Evolutionary conservation across 441 rosid species (phyloP), one percentile per base, ranked within the genome.

Genomic region (Pelargonium australe): DNA sequence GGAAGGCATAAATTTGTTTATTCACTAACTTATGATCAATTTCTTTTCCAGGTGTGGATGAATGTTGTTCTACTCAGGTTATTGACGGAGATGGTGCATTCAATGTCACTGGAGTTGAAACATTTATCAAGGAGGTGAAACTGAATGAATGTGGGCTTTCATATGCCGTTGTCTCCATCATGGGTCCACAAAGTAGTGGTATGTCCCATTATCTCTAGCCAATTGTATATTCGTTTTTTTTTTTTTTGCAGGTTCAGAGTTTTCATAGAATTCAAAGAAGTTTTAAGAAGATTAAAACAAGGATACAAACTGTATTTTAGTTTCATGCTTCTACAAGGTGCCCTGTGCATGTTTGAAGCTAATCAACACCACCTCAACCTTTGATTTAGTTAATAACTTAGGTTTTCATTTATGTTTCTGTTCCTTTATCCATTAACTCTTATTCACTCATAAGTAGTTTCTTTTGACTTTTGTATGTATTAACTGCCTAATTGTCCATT

Each of bases 121-220:
- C 67, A 70, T 88, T 96, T 66, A 91, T 89, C 80, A 89, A 85
- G 82, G 93, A 87, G 70, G 81, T 87, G 68, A 88, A 81, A 57
- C 75, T 96, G 77, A 83, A 71, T 31, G 96, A 91, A 68, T 89
- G 96, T 64, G 99, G 99, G 49, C 80, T 96, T 68, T 96, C 99
- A 2, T 96, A 96, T 70, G 99, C 99, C 5, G 82, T 93, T 40
- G 99, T 91, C 76, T 87, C 99, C 58, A 96, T 96, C 76, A 93
- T 96, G 99, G 98, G 99, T 70, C 99, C 99, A 2, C 99, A 96
- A 72, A 96, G 99, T 77, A 96, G 99, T 57, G 99, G 99, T 93
- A 81, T 72, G 90, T 60, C 23, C 23, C 80, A 49, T 70, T 69
- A 23, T 37, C 41, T 37, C 7, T 37, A 6, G 7, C 40, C 41